These are phyloP conservation scores for Malania oleifera DNA, from an alignment of 164 flowering plant genomes.

Conservation along the genomic window DNA sequence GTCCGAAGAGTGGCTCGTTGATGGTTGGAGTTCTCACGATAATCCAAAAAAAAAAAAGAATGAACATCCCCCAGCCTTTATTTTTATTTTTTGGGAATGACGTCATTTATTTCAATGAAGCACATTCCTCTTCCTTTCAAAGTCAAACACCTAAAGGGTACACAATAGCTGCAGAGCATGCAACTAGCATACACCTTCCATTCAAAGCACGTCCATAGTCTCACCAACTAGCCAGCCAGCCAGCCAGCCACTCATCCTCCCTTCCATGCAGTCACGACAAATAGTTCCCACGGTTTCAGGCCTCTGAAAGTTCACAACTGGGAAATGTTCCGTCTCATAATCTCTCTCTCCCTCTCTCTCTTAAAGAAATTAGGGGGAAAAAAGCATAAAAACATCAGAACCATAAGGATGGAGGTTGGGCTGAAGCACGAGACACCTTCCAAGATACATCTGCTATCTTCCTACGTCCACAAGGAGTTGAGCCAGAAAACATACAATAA, in stretches of 20 bases:
- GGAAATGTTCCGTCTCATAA: constrained; percentile 2
- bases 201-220: constrained; percentile 8
- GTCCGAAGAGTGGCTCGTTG: too few relatives aligned
- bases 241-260: constrained; percentile 9
- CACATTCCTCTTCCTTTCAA: too few relatives aligned
- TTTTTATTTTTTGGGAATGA: too few relatives aligned
- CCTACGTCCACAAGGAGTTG: neutral
- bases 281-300: neutral
- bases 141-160: too few relatives aligned
- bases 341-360: neutral
- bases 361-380: constrained; percentile 4
- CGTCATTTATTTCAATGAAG: too few relatives aligned
- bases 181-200: too few relatives aligned
- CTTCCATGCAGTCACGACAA: neutral
- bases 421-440: neutral
- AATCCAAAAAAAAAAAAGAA: too few relatives aligned
- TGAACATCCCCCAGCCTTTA: too few relatives aligned
- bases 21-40: too few relatives aligned
- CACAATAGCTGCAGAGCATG: too few relatives aligned
- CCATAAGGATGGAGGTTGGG: neutral
- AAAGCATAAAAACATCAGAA: too few relatives aligned
- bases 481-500: constrained; percentile 1
- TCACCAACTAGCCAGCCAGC: constrained; percentile 16
- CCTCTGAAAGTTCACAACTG: neutral
- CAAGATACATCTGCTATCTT: neutral